Evolutionary conservation across 306 rosid species (phyloP).

Genomic region (Spatholobus suberectus): DNA sequence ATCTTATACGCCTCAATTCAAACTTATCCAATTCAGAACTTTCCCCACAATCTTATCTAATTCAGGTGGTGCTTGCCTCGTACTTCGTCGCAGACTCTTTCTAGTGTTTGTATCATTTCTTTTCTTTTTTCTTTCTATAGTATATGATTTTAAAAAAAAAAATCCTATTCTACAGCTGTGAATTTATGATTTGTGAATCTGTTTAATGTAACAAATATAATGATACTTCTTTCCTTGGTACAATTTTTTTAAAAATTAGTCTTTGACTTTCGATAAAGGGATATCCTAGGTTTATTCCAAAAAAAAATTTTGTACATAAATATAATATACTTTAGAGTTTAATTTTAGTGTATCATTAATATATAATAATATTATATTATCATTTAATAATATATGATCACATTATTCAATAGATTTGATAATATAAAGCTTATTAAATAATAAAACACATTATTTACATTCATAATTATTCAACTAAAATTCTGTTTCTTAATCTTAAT

Average conservation of each 20-base stretch:
- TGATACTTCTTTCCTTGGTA: not conserved
- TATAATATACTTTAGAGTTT: too few relatives aligned
- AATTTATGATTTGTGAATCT: not conserved
- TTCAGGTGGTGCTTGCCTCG: conserved; percentile 1
- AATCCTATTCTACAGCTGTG: not conserved
- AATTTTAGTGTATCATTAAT: not conserved
- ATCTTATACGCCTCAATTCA: not conserved
- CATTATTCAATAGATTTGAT: not conserved
- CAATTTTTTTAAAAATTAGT: too few relatives aligned
- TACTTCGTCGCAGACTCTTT: not conserved
- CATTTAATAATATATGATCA: not conserved
- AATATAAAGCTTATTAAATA: not conserved
- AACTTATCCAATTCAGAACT: conserved; percentile 1
- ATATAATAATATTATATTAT: not conserved
- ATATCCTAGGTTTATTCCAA: too few relatives aligned
- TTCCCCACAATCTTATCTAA: conserved; percentile 17
- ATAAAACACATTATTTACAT: not conserved
- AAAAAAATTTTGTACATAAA: too few relatives aligned
- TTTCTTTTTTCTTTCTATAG: not conserved
- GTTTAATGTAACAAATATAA: not conserved
- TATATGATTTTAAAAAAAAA: not conserved
- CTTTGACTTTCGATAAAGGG: too few relatives aligned
- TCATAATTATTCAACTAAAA: not conserved
- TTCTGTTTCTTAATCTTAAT: not conserved
- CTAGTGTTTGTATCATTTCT: not conserved